Evolutionary conservation across 1,284 basidiomycete genomes (phyloP), one percentile per base, ranked within the genome.

Genomic region (Trichosporon coremiiforme): DNA sequence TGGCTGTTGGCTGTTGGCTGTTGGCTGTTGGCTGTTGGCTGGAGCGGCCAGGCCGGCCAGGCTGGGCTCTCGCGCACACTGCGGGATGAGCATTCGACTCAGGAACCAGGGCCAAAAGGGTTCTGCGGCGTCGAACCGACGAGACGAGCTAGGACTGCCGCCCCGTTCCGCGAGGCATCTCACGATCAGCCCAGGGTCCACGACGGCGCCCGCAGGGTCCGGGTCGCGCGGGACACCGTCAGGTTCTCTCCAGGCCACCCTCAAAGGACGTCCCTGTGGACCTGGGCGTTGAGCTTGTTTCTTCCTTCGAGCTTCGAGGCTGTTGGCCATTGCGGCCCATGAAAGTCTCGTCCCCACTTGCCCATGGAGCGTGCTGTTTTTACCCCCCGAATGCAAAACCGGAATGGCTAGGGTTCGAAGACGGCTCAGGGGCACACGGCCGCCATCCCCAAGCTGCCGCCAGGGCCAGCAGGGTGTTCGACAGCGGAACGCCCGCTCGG

Each of bases 51-150:
- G 25, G 25, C 25, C 36, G 36, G 13, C 10, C 36, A 35, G 50
- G 20, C 50, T 53, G 50, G 50, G 57, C 57, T 62, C 57, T 62
- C 5, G 53, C 15, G 31, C 57, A 31, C 57, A 62, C 57, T n/a
- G 57, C 57, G 57, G 57, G 57, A 62, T 35, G 57, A 33, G 57
- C 31, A n/a, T 17, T 31, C 57, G 7, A 62, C 57, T 57, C 57
- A 62, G 57, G 57, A 15, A 62, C 57, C 57, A 62, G 57, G 57
- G 22, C 31, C 33, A 29, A 9, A 9, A 33, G 57, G 31, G 31
- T 15, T n/a, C 57, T 4, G 29, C 10, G 29, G 22, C 31, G 13
- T 15, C 29, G 29, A 62, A 62, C 57, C 31, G 57, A 62, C 57
- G 57, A 33, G 57, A 62, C 57, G 1, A 31, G 2, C 15, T n/a